Conservation (phyloP, 2,329 filamentous ascomycete species). For the Beauveria sp. region DNA sequence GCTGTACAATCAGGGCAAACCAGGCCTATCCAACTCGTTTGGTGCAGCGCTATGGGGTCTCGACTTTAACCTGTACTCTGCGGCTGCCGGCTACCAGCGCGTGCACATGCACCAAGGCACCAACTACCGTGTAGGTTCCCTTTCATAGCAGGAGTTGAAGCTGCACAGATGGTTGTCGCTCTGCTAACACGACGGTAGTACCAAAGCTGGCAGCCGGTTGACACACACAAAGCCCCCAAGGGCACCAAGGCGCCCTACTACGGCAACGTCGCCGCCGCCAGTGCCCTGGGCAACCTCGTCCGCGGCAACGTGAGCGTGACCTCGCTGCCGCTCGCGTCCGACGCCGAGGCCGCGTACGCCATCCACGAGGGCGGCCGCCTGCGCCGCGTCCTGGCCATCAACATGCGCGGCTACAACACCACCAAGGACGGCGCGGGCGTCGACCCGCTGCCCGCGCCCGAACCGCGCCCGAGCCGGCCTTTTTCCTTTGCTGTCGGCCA, state of each 20-base stretch:
- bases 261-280: constrained; percentile 50
- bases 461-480: constrained; percentile 21
- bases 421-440: constrained; percentile 33
- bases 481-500: constrained; percentile 33
- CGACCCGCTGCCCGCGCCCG: constrained; percentile 18
- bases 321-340: constrained; percentile 34
- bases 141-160: not conserved
- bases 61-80: constrained; percentile 54
- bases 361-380: constrained; percentile 40
- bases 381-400: constrained; percentile 44
- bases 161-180: not conserved
- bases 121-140: constrained; percentile 42
- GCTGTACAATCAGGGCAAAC: constrained; percentile 53
- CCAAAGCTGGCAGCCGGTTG: constrained; percentile 51
- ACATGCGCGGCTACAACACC: constrained; percentile 53
- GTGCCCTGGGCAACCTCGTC: constrained; percentile 40
- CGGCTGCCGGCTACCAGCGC: constrained; percentile 45
- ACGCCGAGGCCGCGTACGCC: constrained; percentile 46
- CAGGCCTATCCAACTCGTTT: constrained; percentile 56
- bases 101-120: constrained; percentile 59
- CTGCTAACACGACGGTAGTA: constrained; percentile 28
- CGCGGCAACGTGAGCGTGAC: constrained; percentile 33
- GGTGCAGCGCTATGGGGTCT: constrained; percentile 58
- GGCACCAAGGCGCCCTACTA: constrained; percentile 60
- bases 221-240: constrained; percentile 37